Conservation (phyloP, 768 basidiomycete species). For the Trametes villosa region DNA sequence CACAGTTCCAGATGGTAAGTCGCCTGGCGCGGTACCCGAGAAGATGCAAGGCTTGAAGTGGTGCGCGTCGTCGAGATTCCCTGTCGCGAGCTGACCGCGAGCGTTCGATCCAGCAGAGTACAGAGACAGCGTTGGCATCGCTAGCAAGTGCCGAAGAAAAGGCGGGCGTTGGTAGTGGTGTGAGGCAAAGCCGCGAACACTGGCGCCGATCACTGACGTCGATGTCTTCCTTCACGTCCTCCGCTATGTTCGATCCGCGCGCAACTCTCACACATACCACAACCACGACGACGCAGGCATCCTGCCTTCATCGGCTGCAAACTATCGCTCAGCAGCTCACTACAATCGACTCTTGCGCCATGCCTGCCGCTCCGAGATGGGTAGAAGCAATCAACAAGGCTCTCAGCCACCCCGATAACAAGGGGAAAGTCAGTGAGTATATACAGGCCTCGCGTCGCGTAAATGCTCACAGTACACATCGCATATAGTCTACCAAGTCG, state of each 20-base stretch:
- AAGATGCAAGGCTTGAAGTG: constrained; percentile 45
- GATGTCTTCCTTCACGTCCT: background rate
- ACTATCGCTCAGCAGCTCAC: background rate
- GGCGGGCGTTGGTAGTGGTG: too few relatives aligned
- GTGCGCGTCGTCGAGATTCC: constrained; percentile 44
- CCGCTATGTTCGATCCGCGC: background rate
- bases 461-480: background rate
- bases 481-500: constrained; percentile 59
- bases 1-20: constrained; percentile 31
- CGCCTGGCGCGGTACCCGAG: constrained; percentile 21
- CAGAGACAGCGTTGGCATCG: constrained; percentile 29
- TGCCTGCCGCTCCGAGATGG: constrained; percentile 32
- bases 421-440: constrained; percentile 28
- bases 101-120: constrained; percentile 54
- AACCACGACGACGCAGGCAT: background rate
- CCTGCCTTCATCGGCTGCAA: too few relatives aligned
- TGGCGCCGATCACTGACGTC: background rate
- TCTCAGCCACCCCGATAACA: constrained; percentile 29
- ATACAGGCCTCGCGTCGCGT: background rate
- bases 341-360: background rate
- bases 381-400: constrained; percentile 31
- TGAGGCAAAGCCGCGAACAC: background rate
- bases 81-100: constrained; percentile 50
- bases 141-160: background rate
- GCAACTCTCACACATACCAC: background rate